Percentiles rank a stretch among this genome's conserved stretches.
Conservation (phyloP, 1,139 yeast genomes). For the Meyerozyma sp. region DNA sequence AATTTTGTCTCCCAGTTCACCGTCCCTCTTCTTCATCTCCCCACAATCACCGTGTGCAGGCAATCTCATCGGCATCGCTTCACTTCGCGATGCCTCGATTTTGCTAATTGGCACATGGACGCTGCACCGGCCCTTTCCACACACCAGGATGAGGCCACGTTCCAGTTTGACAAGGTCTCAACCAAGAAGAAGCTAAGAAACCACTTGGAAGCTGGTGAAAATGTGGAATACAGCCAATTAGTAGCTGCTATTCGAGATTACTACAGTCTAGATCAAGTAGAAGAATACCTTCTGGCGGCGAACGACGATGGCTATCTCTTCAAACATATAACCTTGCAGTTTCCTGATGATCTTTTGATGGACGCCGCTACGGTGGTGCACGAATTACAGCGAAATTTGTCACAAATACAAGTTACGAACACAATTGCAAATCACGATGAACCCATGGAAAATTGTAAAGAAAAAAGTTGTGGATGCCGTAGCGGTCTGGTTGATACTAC, state of each 20-base stretch:
- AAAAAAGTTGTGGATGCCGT: constrained; percentile 1
- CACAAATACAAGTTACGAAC: background rate
- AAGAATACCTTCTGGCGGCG: constrained; percentile 26
- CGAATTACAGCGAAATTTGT: constrained; percentile 32
- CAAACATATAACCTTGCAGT: constrained; percentile 70
- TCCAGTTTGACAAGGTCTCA: constrained; percentile 34
- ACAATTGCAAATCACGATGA: background rate
- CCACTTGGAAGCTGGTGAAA: constrained; percentile 26
- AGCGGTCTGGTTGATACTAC: background rate
- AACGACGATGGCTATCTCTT: constrained; percentile 22
- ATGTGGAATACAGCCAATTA: constrained; percentile 20
- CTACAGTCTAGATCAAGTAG: constrained; percentile 47
- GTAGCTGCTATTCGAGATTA: constrained; percentile 34
- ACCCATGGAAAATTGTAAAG: background rate
- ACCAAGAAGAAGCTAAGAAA: constrained; percentile 12
- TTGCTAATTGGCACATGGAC: constrained; percentile 5
- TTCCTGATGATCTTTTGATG: constrained; percentile 74
- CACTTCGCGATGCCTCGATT: background rate
- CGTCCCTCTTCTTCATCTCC: background rate
- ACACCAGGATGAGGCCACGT: constrained; percentile 49
- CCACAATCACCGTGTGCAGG: background rate
- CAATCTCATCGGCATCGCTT: background rate
- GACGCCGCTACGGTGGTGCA: constrained; percentile 73
- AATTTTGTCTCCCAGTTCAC: too few relatives aligned
- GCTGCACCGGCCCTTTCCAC: constrained; percentile 60